phyloP scores from a whole-genome alignment of 2,329 filamentous ascomycete genomes.

The Neofusicoccum parvum region DNA sequence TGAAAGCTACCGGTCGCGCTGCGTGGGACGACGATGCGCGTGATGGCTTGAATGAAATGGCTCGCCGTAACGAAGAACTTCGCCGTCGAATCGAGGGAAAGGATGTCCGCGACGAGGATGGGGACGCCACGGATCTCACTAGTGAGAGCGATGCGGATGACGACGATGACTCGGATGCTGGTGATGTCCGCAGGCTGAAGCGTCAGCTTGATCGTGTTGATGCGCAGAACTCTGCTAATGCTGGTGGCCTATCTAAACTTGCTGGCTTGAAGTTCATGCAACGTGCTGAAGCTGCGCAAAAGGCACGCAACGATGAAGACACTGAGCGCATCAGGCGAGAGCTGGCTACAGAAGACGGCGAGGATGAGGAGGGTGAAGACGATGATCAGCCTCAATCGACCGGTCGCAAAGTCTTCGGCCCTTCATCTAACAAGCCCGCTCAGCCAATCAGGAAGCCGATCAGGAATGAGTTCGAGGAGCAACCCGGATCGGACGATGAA shows the following conservation, averaged over 20 bases:
- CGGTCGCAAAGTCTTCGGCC: conserved; percentile 72
- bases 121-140: conserved; percentile 53
- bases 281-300: conserved; percentile 77
- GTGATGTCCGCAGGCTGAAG: conserved; percentile 48
- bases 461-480: conserved; percentile 64
- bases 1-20: conserved; percentile 75
- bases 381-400: conserved; percentile 51
- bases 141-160: conserved; percentile 59
- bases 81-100: conserved; percentile 78
- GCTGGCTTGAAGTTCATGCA: conserved; percentile 94
- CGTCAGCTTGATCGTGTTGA: conserved; percentile 41
- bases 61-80: conserved; percentile 78
- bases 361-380: conserved; percentile 51
- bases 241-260: conserved; percentile 59
- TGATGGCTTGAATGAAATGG: conserved; percentile 76
- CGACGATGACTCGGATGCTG: conserved; percentile 65
- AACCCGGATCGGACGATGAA: conserved; percentile 52
- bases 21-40: conserved; percentile 89
- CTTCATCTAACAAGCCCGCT: conserved; percentile 37
- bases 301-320: conserved; percentile 78
- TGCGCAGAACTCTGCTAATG: conserved; percentile 59
- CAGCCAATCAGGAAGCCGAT: conserved; percentile 29
- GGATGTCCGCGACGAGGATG: conserved; percentile 51
- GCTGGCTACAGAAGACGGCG: conserved; percentile 64
- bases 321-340: conserved; percentile 63